Conservation (phyloP, 768 basidiomycete species). For the Trametes maxima region DNA sequence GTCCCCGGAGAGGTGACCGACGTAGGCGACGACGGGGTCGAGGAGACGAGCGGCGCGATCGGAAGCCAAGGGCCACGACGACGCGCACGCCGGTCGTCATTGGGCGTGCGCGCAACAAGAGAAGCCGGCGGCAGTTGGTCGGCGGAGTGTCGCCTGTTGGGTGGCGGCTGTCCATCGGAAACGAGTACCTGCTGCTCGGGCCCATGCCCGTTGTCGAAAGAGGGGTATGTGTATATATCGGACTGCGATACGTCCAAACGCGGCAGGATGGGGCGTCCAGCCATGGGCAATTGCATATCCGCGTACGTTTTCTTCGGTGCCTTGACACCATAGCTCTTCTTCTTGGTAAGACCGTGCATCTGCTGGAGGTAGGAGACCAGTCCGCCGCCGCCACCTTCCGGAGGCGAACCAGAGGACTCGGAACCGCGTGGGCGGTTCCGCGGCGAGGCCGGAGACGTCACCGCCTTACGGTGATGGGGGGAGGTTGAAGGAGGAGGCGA, state of each 20-base stretch:
- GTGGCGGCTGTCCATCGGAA: conserved; percentile 6
- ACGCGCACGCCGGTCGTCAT: conserved; percentile 23
- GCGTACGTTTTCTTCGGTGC: conserved; percentile 21
- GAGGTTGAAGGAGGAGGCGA: conserved; percentile 9
- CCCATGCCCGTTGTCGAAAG: conserved; percentile 16
- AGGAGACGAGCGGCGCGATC: conserved; percentile 14
- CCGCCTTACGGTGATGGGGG: conserved; percentile 26
- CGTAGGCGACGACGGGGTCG: conserved; percentile 18
- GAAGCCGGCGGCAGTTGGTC: conserved; percentile 16
- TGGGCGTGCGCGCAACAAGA: conserved; percentile 17
- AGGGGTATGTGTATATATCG: conserved; percentile 22
- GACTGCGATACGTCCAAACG: conserved; percentile 25
- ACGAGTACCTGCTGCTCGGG: conserved; percentile 3
- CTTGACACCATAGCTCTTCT: conserved; percentile 36
- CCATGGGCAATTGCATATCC: conserved; percentile 8
- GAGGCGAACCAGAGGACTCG: conserved; percentile 24
- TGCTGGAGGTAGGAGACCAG: conserved; percentile 67
- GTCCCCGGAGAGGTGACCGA: conserved; percentile 19
- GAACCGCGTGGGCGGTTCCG: conserved; percentile 22
- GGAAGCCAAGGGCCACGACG: conserved; percentile 26
- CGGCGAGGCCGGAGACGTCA: conserved; percentile 28
- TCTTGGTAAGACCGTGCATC: conserved; percentile 70
- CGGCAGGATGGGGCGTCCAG: conserved; percentile 25
- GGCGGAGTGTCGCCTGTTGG: conserved; percentile 13
- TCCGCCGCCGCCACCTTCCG: conserved; percentile 35